phyloP scores from a whole-genome alignment of 768 basidiomycete genomes.

The Russula olivacea region DNA sequence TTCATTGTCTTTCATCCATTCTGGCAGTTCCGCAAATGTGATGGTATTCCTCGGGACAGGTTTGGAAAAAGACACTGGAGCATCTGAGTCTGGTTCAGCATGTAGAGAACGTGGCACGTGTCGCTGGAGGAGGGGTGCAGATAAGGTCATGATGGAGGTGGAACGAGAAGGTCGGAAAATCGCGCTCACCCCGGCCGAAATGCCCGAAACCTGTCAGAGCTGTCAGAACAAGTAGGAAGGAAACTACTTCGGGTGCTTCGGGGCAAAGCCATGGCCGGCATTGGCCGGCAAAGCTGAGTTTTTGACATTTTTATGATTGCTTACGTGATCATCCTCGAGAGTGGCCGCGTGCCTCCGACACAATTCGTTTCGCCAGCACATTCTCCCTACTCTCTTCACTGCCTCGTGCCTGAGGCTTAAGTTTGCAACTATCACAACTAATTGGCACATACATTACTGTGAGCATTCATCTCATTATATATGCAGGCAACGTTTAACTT shows the following conservation, averaged over 20 bases:
- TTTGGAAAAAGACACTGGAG: background rate
- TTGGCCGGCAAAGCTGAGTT: no score
- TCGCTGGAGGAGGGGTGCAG: conserved; percentile 6
- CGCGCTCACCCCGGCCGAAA: no score
- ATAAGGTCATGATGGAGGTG: background rate
- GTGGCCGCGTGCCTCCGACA: background rate
- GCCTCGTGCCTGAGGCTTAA: conserved; percentile 4
- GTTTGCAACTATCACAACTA: background rate
- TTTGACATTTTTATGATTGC: background rate
- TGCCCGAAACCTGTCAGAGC: no score
- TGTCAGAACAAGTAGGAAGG: no score
- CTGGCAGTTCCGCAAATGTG: conserved; percentile 53
- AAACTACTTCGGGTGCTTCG: no score
- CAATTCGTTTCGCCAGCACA: conserved; percentile 13
- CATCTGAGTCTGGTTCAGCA: background rate
- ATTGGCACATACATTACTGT: background rate
- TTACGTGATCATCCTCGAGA: conserved; percentile 1
- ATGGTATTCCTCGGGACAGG: conserved; percentile 29
- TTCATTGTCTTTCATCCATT: conserved; percentile 72
- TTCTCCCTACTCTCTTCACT: conserved; percentile 13
- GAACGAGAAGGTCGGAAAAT: no score
- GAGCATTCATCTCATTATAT: background rate
- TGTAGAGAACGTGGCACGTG: background rate
- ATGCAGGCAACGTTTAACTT: background rate
- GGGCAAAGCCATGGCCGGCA: no score